Evolutionary conservation across 305 asterid genomes (phyloP), one percentile per base, ranked within the genome.

Genomic region (Ilex paraguariensis): DNA sequence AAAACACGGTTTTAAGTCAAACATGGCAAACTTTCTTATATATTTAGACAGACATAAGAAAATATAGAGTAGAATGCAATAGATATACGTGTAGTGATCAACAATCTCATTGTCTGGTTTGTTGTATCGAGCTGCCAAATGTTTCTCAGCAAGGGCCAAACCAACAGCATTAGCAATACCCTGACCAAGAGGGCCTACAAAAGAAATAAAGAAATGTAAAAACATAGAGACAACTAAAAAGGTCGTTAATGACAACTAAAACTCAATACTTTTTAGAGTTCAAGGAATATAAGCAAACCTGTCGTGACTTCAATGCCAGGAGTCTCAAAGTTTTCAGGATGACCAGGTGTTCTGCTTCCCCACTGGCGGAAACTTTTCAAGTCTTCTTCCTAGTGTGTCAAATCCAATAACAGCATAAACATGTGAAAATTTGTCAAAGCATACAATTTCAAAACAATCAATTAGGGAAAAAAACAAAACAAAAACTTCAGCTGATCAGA

Each of bases 81-180:
- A 36, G 42, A 42, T 77, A 67, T 70, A 82, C 81, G 81, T 79
- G 5, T 76, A 70, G 61, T 82, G 88, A 62, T 82, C 82, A 40
- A 79, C 81, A 39, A 75, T 57, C 10, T 73, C 44, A 62, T 70
- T 40, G 62, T 79, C 88, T 4, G 83, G 81, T 63, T 79, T 82
- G 59, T 79, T 82, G 70, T 64, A 82, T 74, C 85, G 74, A 9
- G 78, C 81, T 40, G 81, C 83, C 49, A 82, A 70, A 62, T 79
- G 84, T 36, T 79, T 78, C 75, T 82, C 88, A 17, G 80, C 83
- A 7, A 82, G 72, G 54, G 88, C 83, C 56, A 82, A 70, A 52
- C 88, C 88, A 30, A 82, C 88, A 6, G 85, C 88, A 72, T 82
- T 82, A 14, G 81, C 80, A 7, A 82, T 78, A 14, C 85, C 85